Base-by-base conservation (phyloP, 768 basidiomycete species). In the Tricholoma saponaceum region DNA sequence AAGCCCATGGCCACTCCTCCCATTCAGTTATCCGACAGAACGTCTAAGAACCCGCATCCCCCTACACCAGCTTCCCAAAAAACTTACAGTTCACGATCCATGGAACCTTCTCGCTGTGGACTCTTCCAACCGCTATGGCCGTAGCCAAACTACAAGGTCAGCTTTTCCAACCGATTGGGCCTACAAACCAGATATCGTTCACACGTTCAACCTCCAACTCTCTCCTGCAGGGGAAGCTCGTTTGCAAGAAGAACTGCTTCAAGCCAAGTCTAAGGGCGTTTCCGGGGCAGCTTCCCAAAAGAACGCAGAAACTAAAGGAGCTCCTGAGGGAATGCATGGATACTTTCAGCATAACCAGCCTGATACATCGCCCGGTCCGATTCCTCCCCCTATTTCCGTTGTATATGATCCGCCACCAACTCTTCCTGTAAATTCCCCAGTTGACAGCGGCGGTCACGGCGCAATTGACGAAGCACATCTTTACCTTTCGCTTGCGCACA, bases 11-110 rank as follows among this genome's bases (percentile, higher is more conserved):
- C 50, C 28, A 3, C 50, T 30, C 26, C 14, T 51, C 10, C 50
- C 50, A 18, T 51, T 51, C 26, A 32, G 50, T 26, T 32, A 51
- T 22, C 23, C 50, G 12, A 32, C 28, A 7, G 28, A 51, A 14
- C 13, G 35, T 16, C 35, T 74, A 4, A 62, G 70, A 16, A 57
- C 63, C 9, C 56, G 65, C 10, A 68, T 72, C 23, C 62, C 64
- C 18, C 66, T 74, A 26, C 80, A n/a, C n/a, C n/a, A n/a, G n/a
- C n/a, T n/a, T n/a, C n/a, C 80, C 0, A 57, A 73, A 60, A 76
- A 62, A 16, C 66, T 81, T 8, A 60, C 73, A 22, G 76, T 81
- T 1, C 79, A 80, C 56, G 79, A 79, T 55, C 79, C 79, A 0
- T 78, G 69, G 60, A 63, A 67, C 52, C 47, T 74, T 8, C 71